Conservation (phyloP, 345 rosid genomes). For the Hibiscus mutabilis region DNA sequence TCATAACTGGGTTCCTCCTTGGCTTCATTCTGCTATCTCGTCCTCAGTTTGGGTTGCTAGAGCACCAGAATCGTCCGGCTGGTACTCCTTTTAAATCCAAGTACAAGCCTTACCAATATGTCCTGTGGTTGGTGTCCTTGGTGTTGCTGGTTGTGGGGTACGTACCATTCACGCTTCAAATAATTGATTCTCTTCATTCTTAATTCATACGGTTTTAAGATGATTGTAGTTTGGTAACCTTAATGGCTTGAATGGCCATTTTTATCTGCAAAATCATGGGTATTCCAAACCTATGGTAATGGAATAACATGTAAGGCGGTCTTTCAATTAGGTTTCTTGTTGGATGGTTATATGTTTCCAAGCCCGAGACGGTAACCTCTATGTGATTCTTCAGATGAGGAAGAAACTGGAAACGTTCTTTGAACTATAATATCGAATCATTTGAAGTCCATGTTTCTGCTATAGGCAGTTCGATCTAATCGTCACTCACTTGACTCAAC, state of each 20-base stretch:
- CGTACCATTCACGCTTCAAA: not conserved
- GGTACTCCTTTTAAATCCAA: slow-evolving; percentile 46
- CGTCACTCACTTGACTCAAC: not conserved
- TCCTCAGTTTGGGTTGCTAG: slow-evolving; percentile 74
- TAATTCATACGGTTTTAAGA: not conserved
- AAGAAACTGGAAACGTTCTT: not conserved
- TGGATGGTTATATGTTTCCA: too few relatives aligned
- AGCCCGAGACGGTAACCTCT: too few relatives aligned
- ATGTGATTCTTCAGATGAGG: not conserved
- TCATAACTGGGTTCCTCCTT: slow-evolving; percentile 70
- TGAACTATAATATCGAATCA: not conserved
- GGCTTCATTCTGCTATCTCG: slow-evolving; percentile 81
- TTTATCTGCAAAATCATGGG: slow-evolving; percentile 4
- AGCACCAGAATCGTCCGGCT: slow-evolving; percentile 35
- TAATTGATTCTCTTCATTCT: not conserved
- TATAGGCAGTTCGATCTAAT: not conserved
- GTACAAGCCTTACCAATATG: slow-evolving; percentile 68
- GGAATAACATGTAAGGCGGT: too few relatives aligned
- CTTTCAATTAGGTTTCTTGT: not conserved
- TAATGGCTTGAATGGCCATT: not conserved
- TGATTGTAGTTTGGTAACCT: not conserved
- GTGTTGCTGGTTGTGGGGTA: slow-evolving; percentile 59
- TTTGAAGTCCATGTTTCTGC: not conserved
- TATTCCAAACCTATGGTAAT: too few relatives aligned
- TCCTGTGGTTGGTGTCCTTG: slow-evolving; percentile 47